Evolutionary conservation across 2,329 filamentous ascomycete genomes (phyloP), one percentile per base, ranked within the genome.

Genomic region (Samsoniella hepiali): DNA sequence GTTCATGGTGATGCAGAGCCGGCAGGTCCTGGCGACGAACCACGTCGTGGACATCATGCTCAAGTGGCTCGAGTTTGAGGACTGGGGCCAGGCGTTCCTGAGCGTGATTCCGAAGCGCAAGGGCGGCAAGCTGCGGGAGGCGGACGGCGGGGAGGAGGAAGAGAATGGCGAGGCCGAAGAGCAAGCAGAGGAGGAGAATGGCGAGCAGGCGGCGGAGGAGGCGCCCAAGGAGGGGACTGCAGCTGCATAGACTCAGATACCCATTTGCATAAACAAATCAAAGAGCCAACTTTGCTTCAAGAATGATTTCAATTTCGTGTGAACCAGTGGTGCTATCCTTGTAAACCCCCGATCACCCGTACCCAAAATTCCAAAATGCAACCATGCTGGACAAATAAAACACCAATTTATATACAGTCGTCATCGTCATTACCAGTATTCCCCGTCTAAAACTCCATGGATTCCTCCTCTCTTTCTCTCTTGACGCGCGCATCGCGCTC

Each of bases 31-130:
- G 63, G 89, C 94, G 3, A 97, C 94, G 8, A 99, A 98, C 72
- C 95, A 99, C 72, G 95, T 99, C 1, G 86, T 95, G 54, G 94
- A 98, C 77, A 98, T 99, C 66, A 97, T 99, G 91, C 78, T 97
- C 53, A 88, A 87, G 68, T 99, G 93, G 93, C 76, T 99, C 62
- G 92, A 97, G 75, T 86, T 86, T 56, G 91, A 91, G 2, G 90
- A 98, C 74, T 99, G 95, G 95, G 93, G 89, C 1, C 82, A 90
- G 72, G 93, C 95, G 0, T 99, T 99, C 73, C 78, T 93, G 76
- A 83, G 86, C 58, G 92, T 96, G 3, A 93, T 99, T 68, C 95
- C 95, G 0, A 93, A 92, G 76, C 82, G 95, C 66, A 99, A 99
- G 75, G 92, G 91, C 1, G 92, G 90, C 0, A 84, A 82, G 62